Conservation (phyloP, 164 flowering plant genomes). For the Aristolochia californica region DNA sequence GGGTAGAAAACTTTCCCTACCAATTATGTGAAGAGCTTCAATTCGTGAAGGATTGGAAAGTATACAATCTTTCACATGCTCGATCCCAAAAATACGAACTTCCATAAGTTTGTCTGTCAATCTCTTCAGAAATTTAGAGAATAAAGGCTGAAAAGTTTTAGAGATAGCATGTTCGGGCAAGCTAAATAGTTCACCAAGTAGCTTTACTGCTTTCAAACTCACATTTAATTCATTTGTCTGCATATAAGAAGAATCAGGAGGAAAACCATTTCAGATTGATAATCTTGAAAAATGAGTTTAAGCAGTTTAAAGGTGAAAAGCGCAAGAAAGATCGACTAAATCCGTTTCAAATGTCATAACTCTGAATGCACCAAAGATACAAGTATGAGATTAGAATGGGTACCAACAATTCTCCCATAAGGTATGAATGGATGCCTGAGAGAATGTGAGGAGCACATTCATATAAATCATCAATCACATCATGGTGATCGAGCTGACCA, state of each 20-base stretch:
- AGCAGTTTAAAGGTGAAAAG: background rate
- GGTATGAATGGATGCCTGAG: slow-evolving; percentile 62
- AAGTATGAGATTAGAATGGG: slow-evolving; percentile 5
- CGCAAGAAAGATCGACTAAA: background rate
- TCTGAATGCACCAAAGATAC: background rate
- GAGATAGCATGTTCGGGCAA: slow-evolving; percentile 44
- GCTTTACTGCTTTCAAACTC: slow-evolving; percentile 68
- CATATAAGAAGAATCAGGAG: slow-evolving; percentile 2
- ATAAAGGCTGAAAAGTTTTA: slow-evolving; percentile 67
- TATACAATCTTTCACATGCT: slow-evolving; percentile 54
- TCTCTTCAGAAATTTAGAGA: slow-evolving; percentile 80
- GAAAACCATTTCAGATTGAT: background rate
- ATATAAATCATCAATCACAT: slow-evolving; percentile 70
- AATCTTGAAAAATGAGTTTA: slow-evolving; percentile 1
- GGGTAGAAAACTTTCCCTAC: too few relatives aligned
- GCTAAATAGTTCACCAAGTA: slow-evolving; percentile 80
- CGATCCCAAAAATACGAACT: slow-evolving; percentile 81
- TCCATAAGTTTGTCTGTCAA: slow-evolving; percentile 76
- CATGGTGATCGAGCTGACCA: slow-evolving; percentile 61
- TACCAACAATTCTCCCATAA: slow-evolving; percentile 94
- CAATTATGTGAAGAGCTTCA: slow-evolving; percentile 71
- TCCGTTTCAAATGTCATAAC: background rate
- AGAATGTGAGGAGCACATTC: slow-evolving; percentile 88
- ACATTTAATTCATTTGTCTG: slow-evolving; percentile 77
- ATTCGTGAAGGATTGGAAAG: slow-evolving; percentile 57